phyloP scores from a whole-genome alignment of 176 grass and related monocot species.

The Triticum aestivum region DNA sequence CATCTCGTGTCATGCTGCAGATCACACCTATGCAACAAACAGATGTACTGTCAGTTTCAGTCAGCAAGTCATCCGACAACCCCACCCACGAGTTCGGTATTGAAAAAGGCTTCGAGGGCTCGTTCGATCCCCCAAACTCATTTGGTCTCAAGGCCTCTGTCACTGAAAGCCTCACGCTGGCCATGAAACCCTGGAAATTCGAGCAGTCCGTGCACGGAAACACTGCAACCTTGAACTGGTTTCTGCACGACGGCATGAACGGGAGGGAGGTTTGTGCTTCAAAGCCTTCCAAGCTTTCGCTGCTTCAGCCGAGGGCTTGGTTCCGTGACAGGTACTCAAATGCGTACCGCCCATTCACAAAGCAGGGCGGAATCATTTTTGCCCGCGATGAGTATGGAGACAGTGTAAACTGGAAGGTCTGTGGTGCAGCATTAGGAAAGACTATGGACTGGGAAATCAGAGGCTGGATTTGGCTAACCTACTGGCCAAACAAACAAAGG shows the following conservation, averaged over 20 bases:
- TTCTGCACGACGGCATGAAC: slow-evolving; percentile 72
- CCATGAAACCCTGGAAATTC: slow-evolving; percentile 96
- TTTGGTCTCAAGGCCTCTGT: slow-evolving; percentile 57
- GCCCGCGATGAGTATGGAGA: slow-evolving; percentile 87
- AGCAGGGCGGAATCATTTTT: slow-evolving; percentile 75
- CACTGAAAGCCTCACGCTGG: slow-evolving; percentile 55
- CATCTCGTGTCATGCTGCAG: slow-evolving; percentile 74
- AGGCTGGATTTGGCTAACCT: slow-evolving; percentile 84
- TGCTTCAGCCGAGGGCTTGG: slow-evolving; percentile 77
- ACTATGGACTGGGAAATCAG: slow-evolving; percentile 76
- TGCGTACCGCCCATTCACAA: slow-evolving; percentile 70
- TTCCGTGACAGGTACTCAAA: slow-evolving; percentile 78
- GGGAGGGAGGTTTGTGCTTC: slow-evolving; percentile 73
- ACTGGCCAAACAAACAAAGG: slow-evolving; percentile 94
- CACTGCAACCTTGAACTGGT: slow-evolving; percentile 67
- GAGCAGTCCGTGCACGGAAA: slow-evolving; percentile 72
- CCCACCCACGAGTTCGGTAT: slow-evolving; percentile 62
- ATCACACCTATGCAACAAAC: slow-evolving; percentile 89
- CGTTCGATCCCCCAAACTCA: slow-evolving; percentile 68
- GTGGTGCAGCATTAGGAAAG: slow-evolving; percentile 42
- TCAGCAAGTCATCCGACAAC: slow-evolving; percentile 82
- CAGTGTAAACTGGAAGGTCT: slow-evolving; percentile 82
- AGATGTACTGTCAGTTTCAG: slow-evolving; percentile 62
- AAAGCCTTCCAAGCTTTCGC: slow-evolving; percentile 68
- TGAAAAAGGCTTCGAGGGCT: slow-evolving; percentile 66